Conservation (phyloP, 352 stramenopile species). For the Globisporangium megalacanthum region DNA sequence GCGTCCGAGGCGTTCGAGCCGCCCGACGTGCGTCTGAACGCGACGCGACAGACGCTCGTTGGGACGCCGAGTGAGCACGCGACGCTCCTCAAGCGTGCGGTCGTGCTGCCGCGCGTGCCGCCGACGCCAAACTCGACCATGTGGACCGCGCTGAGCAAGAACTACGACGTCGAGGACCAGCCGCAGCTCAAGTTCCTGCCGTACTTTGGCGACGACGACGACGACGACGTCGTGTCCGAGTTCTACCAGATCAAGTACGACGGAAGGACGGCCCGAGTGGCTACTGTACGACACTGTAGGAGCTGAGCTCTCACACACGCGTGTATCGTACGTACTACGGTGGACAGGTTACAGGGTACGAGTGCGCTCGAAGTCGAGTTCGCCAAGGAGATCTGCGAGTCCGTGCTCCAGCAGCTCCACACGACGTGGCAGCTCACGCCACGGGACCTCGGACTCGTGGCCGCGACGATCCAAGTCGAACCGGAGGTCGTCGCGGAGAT, state of each 20-base stretch:
- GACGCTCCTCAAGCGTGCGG: slow-evolving; percentile 22
- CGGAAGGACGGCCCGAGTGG: background rate
- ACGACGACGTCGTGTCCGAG: slow-evolving; percentile 76
- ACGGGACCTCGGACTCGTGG: slow-evolving; percentile 53
- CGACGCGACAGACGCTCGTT: slow-evolving; percentile 22
- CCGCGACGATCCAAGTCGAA: slow-evolving; percentile 59
- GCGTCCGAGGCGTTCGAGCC: slow-evolving; percentile 36
- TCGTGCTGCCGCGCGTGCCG: slow-evolving; percentile 49
- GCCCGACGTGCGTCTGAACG: slow-evolving; percentile 17
- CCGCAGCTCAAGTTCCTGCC: slow-evolving; percentile 61
- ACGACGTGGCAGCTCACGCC: slow-evolving; percentile 63
- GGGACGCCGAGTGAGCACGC: slow-evolving; percentile 18
- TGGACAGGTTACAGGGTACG: slow-evolving; percentile 50
- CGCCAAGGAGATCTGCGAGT: slow-evolving; percentile 65
- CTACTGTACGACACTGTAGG: background rate
- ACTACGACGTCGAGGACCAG: slow-evolving; percentile 86
- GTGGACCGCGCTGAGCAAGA: slow-evolving; percentile 79
- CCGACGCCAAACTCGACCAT: slow-evolving; percentile 53
- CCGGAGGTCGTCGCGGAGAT: slow-evolving; percentile 62
- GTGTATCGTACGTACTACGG: background rate
- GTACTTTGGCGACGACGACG: slow-evolving; percentile 80
- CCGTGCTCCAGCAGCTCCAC: slow-evolving; percentile 56
- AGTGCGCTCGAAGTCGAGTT: slow-evolving; percentile 69
- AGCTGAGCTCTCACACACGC: background rate
- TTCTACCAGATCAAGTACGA: slow-evolving; percentile 82